A percentile compares a stretch with the other conserved stretches of the same genome.
Evolutionary conservation across 1,284 basidiomycete genomes (phyloP).

Genomic region (Bondarzewia mesenterica): DNA sequence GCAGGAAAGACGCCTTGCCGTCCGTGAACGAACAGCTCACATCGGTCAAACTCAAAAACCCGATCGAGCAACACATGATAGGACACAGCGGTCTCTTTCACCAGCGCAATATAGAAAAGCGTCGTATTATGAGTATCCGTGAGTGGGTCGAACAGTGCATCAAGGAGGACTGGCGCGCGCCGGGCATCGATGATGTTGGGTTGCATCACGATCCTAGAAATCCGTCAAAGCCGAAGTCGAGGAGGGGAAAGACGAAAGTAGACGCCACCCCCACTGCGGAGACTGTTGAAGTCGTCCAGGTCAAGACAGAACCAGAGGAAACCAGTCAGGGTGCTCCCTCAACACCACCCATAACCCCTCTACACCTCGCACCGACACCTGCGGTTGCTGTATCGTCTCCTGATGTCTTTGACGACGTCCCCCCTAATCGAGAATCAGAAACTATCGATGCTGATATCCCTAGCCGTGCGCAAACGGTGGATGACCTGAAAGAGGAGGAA

Average conservation of each 20-base stretch:
- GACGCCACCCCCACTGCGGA: slow-evolving; percentile 20
- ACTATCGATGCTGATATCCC: background rate
- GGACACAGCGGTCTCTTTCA: slow-evolving; percentile 82
- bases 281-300: slow-evolving; percentile 24
- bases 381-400: background rate
- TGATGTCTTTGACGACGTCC: background rate
- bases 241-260: slow-evolving; percentile 19
- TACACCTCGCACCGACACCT: slow-evolving; percentile 5
- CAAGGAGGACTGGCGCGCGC: slow-evolving; percentile 60
- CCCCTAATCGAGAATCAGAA: background rate
- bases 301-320: slow-evolving; percentile 13
- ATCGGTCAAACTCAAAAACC: slow-evolving; percentile 72
- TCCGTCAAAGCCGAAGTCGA: slow-evolving; percentile 4
- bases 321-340: background rate
- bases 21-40: slow-evolving; percentile 59
- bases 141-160: slow-evolving; percentile 83
- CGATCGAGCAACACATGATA: slow-evolving; percentile 89
- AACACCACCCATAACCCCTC: slow-evolving; percentile 8
- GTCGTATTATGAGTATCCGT: slow-evolving; percentile 72
- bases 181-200: slow-evolving; percentile 61
- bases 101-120: slow-evolving; percentile 88
- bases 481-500: slow-evolving; percentile 21
- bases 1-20: slow-evolving; percentile 70
- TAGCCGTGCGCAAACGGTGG: background rate
- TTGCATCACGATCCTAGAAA: slow-evolving; percentile 17